Base-by-base conservation (phyloP, 75 land plant species). In the Ceratopteris richardii region DNA sequence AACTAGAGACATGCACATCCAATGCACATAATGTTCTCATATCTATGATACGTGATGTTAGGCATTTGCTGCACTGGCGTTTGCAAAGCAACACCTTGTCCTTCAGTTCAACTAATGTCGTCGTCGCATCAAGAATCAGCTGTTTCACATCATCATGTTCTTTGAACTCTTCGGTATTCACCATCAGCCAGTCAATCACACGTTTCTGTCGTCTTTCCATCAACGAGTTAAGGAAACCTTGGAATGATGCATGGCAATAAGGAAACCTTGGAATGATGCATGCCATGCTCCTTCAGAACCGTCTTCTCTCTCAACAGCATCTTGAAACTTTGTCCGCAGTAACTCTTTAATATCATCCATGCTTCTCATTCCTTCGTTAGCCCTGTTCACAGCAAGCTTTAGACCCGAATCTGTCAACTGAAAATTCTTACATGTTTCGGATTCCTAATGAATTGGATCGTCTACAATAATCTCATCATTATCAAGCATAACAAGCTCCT, bases 161-260 rank as follows among this genome's bases (percentile, higher is more conserved):
- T n/a, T n/a, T n/a, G n/a, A n/a, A n/a, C n/a, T n/a, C n/a, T n/a
- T n/a, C n/a, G n/a, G n/a, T n/a, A n/a, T n/a, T n/a, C n/a, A n/a
- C n/a, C n/a, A n/a, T n/a, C n/a, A n/a, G n/a, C n/a, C n/a, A n/a
- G n/a, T n/a, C n/a, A n/a, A n/a, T n/a, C n/a, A n/a, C n/a, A n/a
- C n/a, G n/a, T n/a, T n/a, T n/a, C n/a, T n/a, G n/a, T 7, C 66
- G 52, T 42, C 76, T 19, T 0, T 61, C 66, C 36, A 36, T 66
- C 18, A 73, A 0, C 6, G 60, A 22, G 27, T n/a, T 24, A 12
- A 62, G 60, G 43, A 73, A 62, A 9, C 1, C 21, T 25, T 57
- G 65, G 14, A 55, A 73, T 13, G 16, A 1, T 17, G 66, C 42
- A 36, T 68, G 76, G 66, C 76, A 73, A n/a, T n/a, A n/a, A n/a